Percentiles rank a stretch among this genome's conserved stretches.
Evolutionary conservation across 2,329 filamentous ascomycete genomes (phyloP).

Genomic region (Rhynchosporium agropyri): DNA sequence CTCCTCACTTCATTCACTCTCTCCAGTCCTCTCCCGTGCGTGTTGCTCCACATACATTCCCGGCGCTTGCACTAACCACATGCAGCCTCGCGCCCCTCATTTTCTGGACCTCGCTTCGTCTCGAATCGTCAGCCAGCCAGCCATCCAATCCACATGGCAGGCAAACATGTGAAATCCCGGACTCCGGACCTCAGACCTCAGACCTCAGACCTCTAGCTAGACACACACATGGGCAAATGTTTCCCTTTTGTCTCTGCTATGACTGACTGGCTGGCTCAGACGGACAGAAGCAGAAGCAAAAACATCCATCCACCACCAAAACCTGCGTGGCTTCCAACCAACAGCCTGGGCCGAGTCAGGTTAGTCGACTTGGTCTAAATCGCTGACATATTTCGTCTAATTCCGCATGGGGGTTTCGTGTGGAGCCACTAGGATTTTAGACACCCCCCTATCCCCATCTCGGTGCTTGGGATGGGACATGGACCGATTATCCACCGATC

Average conservation of each 20-base stretch:
- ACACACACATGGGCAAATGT: too few relatives aligned
- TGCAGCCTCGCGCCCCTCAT: background rate
- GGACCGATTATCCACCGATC: conserved; percentile 31
- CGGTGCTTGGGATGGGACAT: conserved; percentile 28
- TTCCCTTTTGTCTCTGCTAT: too few relatives aligned
- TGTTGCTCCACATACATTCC: background rate
- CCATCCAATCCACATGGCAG: background rate
- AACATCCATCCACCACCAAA: too few relatives aligned
- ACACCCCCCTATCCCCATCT: conserved; percentile 9
- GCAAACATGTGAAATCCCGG: conserved; percentile 3
- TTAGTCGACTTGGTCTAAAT: too few relatives aligned
- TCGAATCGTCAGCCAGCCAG: background rate
- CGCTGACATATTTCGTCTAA: background rate
- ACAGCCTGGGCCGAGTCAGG: too few relatives aligned
- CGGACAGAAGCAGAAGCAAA: too few relatives aligned
- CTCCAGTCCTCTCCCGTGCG: background rate
- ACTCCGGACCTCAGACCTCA: background rate
- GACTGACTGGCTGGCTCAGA: too few relatives aligned
- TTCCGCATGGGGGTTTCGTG: background rate
- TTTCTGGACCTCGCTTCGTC: background rate
- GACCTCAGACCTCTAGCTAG: background rate
- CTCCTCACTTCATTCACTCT: too few relatives aligned
- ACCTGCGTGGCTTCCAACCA: too few relatives aligned
- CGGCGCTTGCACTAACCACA: too few relatives aligned
- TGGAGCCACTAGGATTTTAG: background rate